Conservation (phyloP, 2,329 filamentous ascomycete species). For the Diaporthe sp. region DNA sequence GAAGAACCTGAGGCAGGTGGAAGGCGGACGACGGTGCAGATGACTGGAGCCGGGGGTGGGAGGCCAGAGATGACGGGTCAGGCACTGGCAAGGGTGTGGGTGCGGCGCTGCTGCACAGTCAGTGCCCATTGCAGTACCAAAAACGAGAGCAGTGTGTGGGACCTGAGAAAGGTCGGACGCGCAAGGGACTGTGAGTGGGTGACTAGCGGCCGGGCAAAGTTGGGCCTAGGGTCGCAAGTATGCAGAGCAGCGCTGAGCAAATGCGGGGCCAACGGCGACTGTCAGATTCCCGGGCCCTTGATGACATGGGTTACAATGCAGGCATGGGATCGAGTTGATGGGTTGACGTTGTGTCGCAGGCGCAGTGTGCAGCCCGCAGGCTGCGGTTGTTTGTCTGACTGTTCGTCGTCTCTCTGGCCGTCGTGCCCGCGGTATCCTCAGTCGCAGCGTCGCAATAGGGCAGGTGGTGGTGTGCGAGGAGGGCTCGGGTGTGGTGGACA, state of each 20-base stretch:
- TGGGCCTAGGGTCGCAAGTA: slow-evolving; percentile 25
- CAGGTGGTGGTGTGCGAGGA: slow-evolving; percentile 28
- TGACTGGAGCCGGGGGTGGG: slow-evolving; percentile 14
- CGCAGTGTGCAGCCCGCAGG: slow-evolving; percentile 27
- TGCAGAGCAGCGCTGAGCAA: slow-evolving; percentile 14
- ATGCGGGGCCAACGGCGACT: slow-evolving; percentile 32
- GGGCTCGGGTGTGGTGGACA: slow-evolving; percentile 31
- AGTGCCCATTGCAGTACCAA: not conserved
- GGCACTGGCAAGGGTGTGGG: slow-evolving; percentile 18
- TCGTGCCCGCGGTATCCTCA: not conserved
- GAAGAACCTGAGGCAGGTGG: slow-evolving; percentile 41
- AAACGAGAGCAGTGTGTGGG: not conserved
- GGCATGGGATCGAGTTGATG: slow-evolving; percentile 21
- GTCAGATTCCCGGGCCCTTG: slow-evolving; percentile 14
- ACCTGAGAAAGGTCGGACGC: slow-evolving; percentile 32
- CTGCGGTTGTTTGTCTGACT: not conserved
- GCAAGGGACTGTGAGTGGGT: slow-evolving; percentile 22
- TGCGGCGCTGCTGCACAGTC: slow-evolving; percentile 12
- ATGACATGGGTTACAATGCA: slow-evolving; percentile 17
- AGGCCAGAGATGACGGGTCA: slow-evolving; percentile 25
- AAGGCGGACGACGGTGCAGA: slow-evolving; percentile 28
- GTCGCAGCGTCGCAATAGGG: slow-evolving; percentile 27
- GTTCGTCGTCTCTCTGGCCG: not conserved
- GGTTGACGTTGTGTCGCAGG: slow-evolving; percentile 32
- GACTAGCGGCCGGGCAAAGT: slow-evolving; percentile 12